phyloP scores from a whole-genome alignment of 2,329 filamentous ascomycete genomes.

The Exophiala alcalophila region DNA sequence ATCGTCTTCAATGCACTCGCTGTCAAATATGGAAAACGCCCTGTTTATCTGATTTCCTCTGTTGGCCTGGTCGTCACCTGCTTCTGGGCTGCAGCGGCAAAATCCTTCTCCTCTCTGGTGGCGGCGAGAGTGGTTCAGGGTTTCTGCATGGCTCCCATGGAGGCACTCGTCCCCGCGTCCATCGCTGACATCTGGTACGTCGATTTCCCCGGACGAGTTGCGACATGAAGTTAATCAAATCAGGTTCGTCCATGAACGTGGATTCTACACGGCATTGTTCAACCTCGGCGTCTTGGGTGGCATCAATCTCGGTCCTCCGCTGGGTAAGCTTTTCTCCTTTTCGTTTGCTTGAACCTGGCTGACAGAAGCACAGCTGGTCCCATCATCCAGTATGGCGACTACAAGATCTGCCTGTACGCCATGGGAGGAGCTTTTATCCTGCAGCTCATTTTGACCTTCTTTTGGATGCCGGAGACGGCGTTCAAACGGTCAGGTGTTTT shows the following conservation, averaged over 20 bases:
- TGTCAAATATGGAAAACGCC: slow-evolving; percentile 26
- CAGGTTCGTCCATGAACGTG: slow-evolving; percentile 44
- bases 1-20: slow-evolving; percentile 32
- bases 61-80: slow-evolving; percentile 16
- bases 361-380: slow-evolving; percentile 34
- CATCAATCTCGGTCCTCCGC: slow-evolving; percentile 42
- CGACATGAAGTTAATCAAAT: not conserved
- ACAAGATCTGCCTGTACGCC: slow-evolving; percentile 36
- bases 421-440: slow-evolving; percentile 44
- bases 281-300: slow-evolving; percentile 44
- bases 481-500: slow-evolving; percentile 35
- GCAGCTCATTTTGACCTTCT: slow-evolving; percentile 39
- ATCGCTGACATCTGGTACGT: slow-evolving; percentile 41
- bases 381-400: slow-evolving; percentile 40
- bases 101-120: slow-evolving; percentile 16
- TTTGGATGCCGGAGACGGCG: slow-evolving; percentile 46
- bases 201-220: too few relatives aligned
- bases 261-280: slow-evolving; percentile 42
- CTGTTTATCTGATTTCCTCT: slow-evolving; percentile 21
- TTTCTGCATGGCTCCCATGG: slow-evolving; percentile 40
- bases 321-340: slow-evolving; percentile 33
- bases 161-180: slow-evolving; percentile 41
- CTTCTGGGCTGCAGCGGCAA: slow-evolving; percentile 18
- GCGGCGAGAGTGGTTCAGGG: slow-evolving; percentile 23
- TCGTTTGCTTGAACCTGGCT: not conserved